phyloP scores from a whole-genome alignment of 140 eudicot species.

The Bidens hawaiensis region DNA sequence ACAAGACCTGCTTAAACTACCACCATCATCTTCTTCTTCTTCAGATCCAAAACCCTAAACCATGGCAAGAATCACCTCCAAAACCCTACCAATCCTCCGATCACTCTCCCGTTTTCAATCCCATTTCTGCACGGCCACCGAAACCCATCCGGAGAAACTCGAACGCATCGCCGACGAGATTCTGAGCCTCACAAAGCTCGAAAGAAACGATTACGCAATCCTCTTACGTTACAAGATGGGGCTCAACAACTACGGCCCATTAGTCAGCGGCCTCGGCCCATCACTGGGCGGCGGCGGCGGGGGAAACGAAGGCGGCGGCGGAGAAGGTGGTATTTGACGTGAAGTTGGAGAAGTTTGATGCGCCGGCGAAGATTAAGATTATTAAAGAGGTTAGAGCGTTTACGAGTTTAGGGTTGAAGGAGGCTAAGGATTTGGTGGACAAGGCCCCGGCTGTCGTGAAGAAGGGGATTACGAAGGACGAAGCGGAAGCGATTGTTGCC shows the following conservation, averaged over 20 bases:
- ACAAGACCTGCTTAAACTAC: background rate
- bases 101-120: slow-evolving; percentile 20
- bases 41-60: slow-evolving; percentile 5
- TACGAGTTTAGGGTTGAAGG: slow-evolving; percentile 86
- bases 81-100: slow-evolving; percentile 17
- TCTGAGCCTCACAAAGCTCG: slow-evolving; percentile 68
- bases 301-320: slow-evolving; percentile 47
- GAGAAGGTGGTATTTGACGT: slow-evolving; percentile 78
- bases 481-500: slow-evolving; percentile 58
- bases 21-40: background rate
- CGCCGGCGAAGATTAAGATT: slow-evolving; percentile 72
- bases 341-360: slow-evolving; percentile 80
- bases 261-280: slow-evolving; percentile 41
- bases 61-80: slow-evolving; percentile 31
- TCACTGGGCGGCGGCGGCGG: slow-evolving; percentile 30
- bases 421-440: slow-evolving; percentile 88
- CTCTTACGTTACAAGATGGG: slow-evolving; percentile 71
- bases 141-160: slow-evolving; percentile 50
- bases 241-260: slow-evolving; percentile 57
- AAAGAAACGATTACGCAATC: slow-evolving; percentile 55
- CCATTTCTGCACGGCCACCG: slow-evolving; percentile 38
- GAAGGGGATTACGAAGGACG: slow-evolving; percentile 80
- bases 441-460: slow-evolving; percentile 69
- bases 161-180: slow-evolving; percentile 80
- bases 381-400: slow-evolving; percentile 74